phyloP scores from a whole-genome alignment of 306 rosid species.

The Vigna unguiculata region DNA sequence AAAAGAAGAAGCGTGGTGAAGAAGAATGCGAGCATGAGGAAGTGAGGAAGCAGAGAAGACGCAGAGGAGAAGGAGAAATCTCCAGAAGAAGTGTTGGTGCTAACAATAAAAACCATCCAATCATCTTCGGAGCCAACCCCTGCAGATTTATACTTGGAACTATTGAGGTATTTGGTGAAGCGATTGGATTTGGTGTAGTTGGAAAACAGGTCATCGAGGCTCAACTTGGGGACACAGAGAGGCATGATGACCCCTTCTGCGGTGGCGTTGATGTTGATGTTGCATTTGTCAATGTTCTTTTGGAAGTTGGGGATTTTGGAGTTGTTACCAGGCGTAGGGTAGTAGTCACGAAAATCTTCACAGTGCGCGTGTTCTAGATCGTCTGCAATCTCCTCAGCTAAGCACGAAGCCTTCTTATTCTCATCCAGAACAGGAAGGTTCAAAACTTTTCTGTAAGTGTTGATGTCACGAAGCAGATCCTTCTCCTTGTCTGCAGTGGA shows the following conservation, averaged over 20 bases:
- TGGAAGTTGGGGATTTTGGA: constrained; percentile 48
- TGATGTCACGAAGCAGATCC: constrained; percentile 66
- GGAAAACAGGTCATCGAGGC: constrained; percentile 34
- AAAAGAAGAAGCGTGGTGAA: constrained; percentile 24
- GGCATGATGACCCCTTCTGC: constrained; percentile 65
- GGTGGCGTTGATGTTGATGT: constrained; percentile 57
- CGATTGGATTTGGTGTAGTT: constrained; percentile 50
- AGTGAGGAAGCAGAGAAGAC: constrained; percentile 42
- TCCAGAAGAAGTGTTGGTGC: constrained; percentile 53
- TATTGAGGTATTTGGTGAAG: constrained; percentile 58
- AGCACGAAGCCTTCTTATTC: constrained; percentile 57
- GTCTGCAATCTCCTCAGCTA: constrained; percentile 64
- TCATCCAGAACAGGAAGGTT: constrained; percentile 52
- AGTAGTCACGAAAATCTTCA: constrained; percentile 34
- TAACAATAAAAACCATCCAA: constrained; percentile 74
- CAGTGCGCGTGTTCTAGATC: constrained; percentile 56
- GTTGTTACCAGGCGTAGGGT: constrained; percentile 40
- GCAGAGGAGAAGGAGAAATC: constrained; percentile 64
- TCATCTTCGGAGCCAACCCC: constrained; percentile 73
- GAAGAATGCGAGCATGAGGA: constrained; percentile 16
- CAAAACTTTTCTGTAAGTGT: constrained; percentile 54
- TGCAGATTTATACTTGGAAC: constrained; percentile 63
- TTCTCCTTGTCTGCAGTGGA: constrained; percentile 53
- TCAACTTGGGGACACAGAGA: constrained; percentile 55
- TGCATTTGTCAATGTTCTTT: constrained; percentile 50